Evolutionary conservation across 352 stramenopile species (phyloP).

Genomic region (Globisporangium radiosum): DNA sequence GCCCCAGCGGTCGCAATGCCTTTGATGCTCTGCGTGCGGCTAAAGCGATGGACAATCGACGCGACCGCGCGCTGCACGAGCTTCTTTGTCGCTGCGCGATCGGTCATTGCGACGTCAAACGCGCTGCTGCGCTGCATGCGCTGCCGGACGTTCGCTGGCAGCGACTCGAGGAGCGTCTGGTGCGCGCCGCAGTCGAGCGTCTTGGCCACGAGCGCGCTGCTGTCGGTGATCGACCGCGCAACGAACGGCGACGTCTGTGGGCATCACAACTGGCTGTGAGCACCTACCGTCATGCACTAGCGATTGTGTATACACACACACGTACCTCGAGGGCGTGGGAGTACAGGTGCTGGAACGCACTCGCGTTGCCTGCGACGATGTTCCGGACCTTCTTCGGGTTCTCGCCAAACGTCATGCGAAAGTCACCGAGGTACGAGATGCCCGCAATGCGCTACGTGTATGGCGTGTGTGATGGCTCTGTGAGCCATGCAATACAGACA

Average conservation of each 20-base stretch:
- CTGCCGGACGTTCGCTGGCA: conserved; percentile 44
- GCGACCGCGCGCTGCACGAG: conserved; percentile 52
- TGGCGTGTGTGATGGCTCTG: no score
- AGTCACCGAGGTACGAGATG: conserved; percentile 87
- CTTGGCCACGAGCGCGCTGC: conserved; percentile 41
- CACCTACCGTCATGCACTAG: no score
- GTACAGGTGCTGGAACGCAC: conserved; percentile 72
- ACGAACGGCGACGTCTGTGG: conserved; percentile 40
- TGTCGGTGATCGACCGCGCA: conserved; percentile 36
- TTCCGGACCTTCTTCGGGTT: conserved; percentile 90
- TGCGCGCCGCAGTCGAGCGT: conserved; percentile 26
- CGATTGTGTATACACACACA: not conserved
- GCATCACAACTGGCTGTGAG: no score
- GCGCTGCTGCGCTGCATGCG: conserved; percentile 26
- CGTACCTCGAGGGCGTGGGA: conserved; percentile 59
- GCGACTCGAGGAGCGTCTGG: conserved; percentile 36
- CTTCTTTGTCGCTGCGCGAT: conserved; percentile 44
- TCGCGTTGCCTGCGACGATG: conserved; percentile 84
- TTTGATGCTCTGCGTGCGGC: conserved; percentile 85
- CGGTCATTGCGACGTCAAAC: conserved; percentile 18
- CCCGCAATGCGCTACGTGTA: conserved; percentile 70
- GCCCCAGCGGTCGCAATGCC: conserved; percentile 79
- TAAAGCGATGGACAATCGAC: conserved; percentile 79
- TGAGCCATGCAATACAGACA: not conserved
- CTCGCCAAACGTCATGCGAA: conserved; percentile 88